Conservation (phyloP, 768 basidiomycete species). For the Termitomyces sp. region DNA sequence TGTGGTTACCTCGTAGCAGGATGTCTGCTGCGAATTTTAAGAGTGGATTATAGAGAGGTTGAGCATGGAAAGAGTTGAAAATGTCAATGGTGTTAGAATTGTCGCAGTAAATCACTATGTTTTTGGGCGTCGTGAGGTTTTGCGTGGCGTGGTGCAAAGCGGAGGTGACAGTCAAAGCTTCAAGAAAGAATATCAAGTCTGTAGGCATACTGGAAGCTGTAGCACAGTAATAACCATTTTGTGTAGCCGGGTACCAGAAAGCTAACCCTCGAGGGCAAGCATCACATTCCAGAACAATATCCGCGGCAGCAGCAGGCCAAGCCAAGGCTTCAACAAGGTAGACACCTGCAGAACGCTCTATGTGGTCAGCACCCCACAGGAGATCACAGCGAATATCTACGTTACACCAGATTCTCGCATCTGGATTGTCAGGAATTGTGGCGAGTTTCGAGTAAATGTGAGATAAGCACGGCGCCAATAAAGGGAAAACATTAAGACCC, state of each 20-base stretch:
- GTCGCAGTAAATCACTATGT: not conserved
- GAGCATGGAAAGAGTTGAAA: no score
- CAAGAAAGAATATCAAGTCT: not conserved
- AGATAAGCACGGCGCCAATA: no score
- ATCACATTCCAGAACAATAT: constrained; percentile 1
- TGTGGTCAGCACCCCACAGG: constrained; percentile 21
- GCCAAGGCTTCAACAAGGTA: constrained; percentile 10
- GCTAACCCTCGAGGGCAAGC: constrained; percentile 14
- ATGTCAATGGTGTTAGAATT: not conserved
- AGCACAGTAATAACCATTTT: constrained; percentile 10
- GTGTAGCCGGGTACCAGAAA: constrained; percentile 17
- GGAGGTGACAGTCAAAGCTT: constrained; percentile 1
- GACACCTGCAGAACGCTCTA: constrained; percentile 13
- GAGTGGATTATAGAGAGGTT: no score
- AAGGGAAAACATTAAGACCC: no score
- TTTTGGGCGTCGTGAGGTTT: not conserved
- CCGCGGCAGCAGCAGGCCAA: not conserved
- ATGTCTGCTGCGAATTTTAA: no score
- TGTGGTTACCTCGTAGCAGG: no score
- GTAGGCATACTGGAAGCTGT: not conserved
- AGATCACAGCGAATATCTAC: not conserved
- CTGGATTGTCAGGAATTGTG: no score
- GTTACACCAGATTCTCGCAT: constrained; percentile 20
- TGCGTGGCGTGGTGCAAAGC: not conserved
- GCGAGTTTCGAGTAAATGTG: no score